Base-by-base conservation (phyloP, 2,329 filamentous ascomycete genomes). In the Cladorrhinum sp. region DNA sequence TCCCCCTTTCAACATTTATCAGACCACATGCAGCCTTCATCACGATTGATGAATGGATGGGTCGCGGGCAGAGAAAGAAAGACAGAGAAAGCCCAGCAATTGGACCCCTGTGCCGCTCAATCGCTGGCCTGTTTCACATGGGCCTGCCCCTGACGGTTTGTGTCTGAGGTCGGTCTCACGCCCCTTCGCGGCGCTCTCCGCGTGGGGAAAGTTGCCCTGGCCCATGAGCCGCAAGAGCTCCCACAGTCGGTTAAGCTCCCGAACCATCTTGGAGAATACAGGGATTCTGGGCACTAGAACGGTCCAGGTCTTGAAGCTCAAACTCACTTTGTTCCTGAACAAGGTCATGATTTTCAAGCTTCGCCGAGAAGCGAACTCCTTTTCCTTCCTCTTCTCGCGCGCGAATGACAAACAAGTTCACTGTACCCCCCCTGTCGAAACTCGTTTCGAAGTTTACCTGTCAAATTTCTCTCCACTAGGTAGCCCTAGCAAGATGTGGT, bases 141-240 rank as follows among this genome's bases (percentile, higher is more conserved):
- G 66, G 57, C 62, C 57, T 61, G 66, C 65, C 65, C 69, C 64
- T 67, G 70, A 72, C 71, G 66, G 64, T 55, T 67, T 59, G 61
- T 60, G 71, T 72, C 69, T 70, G 67, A 70, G 64, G 62, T 64
- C 60, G 55, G 71, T 73, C 71, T 72, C 71, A 72, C 58, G 58
- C 61, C 61, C 65, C 65, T 57, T 62, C 42, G 54, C 60, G 62
- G 60, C 60, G 61, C 58, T 62, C 48, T 55, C 60, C 61, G 57
- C 60, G 61, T 53, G 55, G 55, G 59, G 60, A 57, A 30, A 46
- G n/a, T 16, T 4, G 42, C 42, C 42, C 42, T 20, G 42, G 36
- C n/a, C 42, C 55, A 30, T 64, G 53, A 63, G 53, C 65, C 65
- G 60, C 66, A 66, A 57, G 53, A 39, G 36, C 16, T 8, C 42